Base-by-base conservation (phyloP, 164 flowering plant species). In the Nymphaea thermarum region DNA sequence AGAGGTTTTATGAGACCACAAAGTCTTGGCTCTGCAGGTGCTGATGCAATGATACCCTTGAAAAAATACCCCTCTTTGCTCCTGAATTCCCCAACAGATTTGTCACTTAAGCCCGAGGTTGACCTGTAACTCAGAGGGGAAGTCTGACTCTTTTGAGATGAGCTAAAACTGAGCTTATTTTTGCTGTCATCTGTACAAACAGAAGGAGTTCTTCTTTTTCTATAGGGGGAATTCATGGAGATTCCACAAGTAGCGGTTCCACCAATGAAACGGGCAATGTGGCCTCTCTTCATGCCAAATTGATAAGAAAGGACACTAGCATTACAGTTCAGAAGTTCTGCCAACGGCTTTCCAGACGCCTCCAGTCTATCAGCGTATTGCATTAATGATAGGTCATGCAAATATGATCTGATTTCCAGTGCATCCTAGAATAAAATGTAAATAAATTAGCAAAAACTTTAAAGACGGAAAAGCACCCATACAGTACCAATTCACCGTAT, bases 211-310 rank as follows among this genome's bases (percentile, higher is more conserved):
- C 64, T 68, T 72, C 71, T 77, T 66, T 62, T 78, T 61, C 82
- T 77, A 60, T 73, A 12, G 6, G 78, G 43, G 57, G 77, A 74
- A 44, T 81, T 77, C 44, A 66, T 70, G 45, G 82, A 70, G 41
- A 79, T 78, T 25, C 71, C 77, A 70, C 87, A 84, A 67, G 86
- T 65, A 57, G 53, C 68, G 6, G 71, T 74, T 74, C 81, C 69
- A 68, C 81, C 77, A 42, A 67, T 68, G 71, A 89, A 89, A 44
- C 90, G 85, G 36, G 89, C 89, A 7, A 81, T 65, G 66, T 89
- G 96, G 59, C 90, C 90, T 76, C 92, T 78, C 71, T 80, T 86
- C 87, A 89, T 83, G 14, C 80, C 82, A 72, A 81, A 86, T 69
- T 81, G 78, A 17, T 88, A 74, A 18, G 84, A 72, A 47, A 89